These are phyloP conservation scores for Stachybotrys chartarum DNA, from an alignment of 2,329 filamentous ascomycete genomes.

Conservation along the genomic window DNA sequence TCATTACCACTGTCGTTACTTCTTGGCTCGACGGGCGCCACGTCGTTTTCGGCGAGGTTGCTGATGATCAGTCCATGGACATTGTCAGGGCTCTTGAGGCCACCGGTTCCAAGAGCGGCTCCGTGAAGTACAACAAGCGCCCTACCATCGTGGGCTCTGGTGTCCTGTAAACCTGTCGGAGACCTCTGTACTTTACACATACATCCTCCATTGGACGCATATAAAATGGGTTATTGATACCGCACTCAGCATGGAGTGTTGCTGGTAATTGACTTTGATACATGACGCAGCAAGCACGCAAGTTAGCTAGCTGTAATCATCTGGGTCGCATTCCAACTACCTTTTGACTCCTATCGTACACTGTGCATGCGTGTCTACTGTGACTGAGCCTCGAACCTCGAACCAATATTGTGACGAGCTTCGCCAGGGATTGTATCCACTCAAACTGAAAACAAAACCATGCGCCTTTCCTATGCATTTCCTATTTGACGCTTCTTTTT, in stretches of 20 bases:
- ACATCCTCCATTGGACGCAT: neutral
- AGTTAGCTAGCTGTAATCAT: neutral
- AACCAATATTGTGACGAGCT: no score
- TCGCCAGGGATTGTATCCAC: no score
- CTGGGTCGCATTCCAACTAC: neutral
- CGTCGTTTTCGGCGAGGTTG: conserved; percentile 77
- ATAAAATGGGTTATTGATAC: neutral
- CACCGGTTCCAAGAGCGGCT: conserved; percentile 47
- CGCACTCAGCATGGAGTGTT: neutral
- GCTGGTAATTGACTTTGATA: neutral
- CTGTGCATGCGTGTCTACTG: neutral
- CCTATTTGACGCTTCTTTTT: neutral
- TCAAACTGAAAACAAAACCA: neutral
- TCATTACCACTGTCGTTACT: conserved; percentile 88
- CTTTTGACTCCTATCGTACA: neutral
- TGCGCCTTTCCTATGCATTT: neutral
- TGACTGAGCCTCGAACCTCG: no score
- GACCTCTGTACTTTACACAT: conserved; percentile 4
- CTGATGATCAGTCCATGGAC: conserved; percentile 37
- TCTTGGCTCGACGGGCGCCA: conserved; percentile 79
- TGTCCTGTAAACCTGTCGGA: conserved; percentile 31
- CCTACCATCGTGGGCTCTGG: conserved; percentile 52
- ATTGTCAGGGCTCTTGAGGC: conserved; percentile 57
- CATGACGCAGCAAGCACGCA: neutral
- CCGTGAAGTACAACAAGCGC: conserved; percentile 48